Base-by-base conservation (phyloP, 345 rosid species). In the Dipteronia dyeriana region DNA sequence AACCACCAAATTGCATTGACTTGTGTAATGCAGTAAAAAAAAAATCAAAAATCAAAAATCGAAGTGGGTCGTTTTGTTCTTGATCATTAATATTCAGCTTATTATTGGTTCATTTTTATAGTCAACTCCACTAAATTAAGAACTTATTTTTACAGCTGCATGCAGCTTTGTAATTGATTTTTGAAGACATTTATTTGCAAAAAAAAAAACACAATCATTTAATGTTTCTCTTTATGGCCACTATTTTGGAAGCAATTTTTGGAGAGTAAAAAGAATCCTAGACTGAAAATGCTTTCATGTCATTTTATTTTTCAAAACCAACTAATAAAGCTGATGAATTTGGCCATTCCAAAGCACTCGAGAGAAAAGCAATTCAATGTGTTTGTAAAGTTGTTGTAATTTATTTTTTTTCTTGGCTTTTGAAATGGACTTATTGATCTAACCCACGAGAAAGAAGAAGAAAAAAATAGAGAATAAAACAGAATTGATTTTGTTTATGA, bases 181-280 rank as follows among this genome's bases (percentile, higher is more conserved):
- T 69, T 26, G 56, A 75, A 60, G 13, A 16, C 56, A 43, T 51
- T 41, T 20, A 62, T 25, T 70, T 29, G 41, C 26, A 49, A 56
- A 68, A 68, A 68, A 41, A 41, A 41, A 41, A 81, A 72, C 90
- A 79, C 71, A 39, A 79, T 85, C 38, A 76, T 85, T 38, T 6
- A 66, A 13, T 17, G 39, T 61, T 41, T 25, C 62, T 68, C 84
- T 82, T 82, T 84, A 39, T 74, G 82, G 80, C 80, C 78, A 78
- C 87, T 84, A 68, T 14, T 29, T 75, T 75, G 84, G 87, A 63
- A 70, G 79, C 85, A 84, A 31, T 34, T 61, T 78, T 79, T 63
- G 25, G 79, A 70, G 14, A 45, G 54, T 60, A 34, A 74, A 31
- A 79, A 79, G 89, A 77, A 82, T 86, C 84, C 81, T 59, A 75